A percentile compares a stretch with the other conserved stretches of the same genome.
Conservation (phyloP, 2,329 filamentous ascomycete genomes). For the Huntiella omanensis region DNA sequence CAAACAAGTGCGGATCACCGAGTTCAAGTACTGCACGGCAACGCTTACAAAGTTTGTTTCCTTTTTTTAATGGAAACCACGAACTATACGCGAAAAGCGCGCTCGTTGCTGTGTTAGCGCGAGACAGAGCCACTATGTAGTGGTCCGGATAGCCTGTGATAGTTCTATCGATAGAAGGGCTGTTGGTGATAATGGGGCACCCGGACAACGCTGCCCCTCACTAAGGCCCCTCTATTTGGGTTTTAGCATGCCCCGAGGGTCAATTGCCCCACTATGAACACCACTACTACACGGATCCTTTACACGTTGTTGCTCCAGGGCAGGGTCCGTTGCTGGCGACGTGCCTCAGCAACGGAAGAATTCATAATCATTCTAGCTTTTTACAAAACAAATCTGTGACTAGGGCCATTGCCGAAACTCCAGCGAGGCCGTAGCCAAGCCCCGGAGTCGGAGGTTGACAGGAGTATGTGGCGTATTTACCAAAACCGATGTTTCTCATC, state of each 20-base stretch:
- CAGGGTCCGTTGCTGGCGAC: not conserved
- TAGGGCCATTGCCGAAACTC: too few relatives aligned
- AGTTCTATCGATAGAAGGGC: too few relatives aligned
- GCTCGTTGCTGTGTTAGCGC: too few relatives aligned
- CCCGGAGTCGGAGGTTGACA: too few relatives aligned
- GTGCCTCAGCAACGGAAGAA: not conserved
- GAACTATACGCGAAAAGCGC: conserved; percentile 5
- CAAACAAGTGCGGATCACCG: not conserved
- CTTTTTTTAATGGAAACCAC: conserved; percentile 1
- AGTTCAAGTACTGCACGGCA: conserved; percentile 7
- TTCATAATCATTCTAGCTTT: too few relatives aligned
- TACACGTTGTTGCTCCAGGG: conserved; percentile 1
- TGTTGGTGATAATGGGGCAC: too few relatives aligned
- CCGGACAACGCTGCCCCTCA: not conserved
- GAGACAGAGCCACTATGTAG: too few relatives aligned
- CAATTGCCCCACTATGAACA: not conserved
- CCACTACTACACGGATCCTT: conserved; percentile 2
- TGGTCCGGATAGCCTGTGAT: too few relatives aligned
- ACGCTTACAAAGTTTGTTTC: not conserved
- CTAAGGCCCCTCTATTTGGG: not conserved
- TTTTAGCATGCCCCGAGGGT: not conserved
- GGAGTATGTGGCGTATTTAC: too few relatives aligned
- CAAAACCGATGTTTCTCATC: too few relatives aligned
- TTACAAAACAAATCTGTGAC: too few relatives aligned
- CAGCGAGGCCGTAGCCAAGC: too few relatives aligned